Percentiles rank a stretch among this genome's conserved stretches.
phyloP scores from a whole-genome alignment of 2,329 filamentous ascomycete genomes.

The Dothiorella sarmentorum region DNA sequence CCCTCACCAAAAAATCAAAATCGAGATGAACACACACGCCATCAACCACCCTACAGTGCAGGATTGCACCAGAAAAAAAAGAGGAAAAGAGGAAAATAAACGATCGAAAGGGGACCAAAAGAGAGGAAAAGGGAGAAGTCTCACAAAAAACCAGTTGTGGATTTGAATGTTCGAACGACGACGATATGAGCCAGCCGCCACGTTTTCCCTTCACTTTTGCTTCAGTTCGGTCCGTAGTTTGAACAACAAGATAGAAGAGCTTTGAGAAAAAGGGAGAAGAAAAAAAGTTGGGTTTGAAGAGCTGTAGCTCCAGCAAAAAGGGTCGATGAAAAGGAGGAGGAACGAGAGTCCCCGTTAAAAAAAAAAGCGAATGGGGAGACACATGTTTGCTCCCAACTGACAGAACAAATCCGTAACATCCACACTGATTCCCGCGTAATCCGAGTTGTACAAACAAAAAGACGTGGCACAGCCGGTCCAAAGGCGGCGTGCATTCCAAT shows the following conservation, averaged over 20 bases:
- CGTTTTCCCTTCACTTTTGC: too few species aligned
- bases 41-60: not conserved
- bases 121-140: not conserved
- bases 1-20: too few species aligned
- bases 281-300: too few species aligned
- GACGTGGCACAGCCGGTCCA: not conserved
- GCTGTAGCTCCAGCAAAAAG: too few species aligned
- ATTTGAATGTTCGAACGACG: too few species aligned
- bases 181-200: not conserved
- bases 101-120: not conserved
- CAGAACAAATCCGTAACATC: not conserved
- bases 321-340: not conserved
- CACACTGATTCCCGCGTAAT: not conserved
- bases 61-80: not conserved
- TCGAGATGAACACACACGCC: not conserved
- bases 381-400: not conserved
- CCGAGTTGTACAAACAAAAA: not conserved
- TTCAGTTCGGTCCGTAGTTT: too few species aligned
- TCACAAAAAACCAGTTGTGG: not conserved
- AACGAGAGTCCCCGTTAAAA: too few species aligned
- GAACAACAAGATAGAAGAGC: not conserved
- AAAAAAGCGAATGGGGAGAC: not conserved
- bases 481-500: not conserved
- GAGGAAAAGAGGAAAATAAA: not conserved
- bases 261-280: not conserved